Conservation (phyloP, 2,329 filamentous ascomycete genomes). For the Fusarium devonianum region DNA sequence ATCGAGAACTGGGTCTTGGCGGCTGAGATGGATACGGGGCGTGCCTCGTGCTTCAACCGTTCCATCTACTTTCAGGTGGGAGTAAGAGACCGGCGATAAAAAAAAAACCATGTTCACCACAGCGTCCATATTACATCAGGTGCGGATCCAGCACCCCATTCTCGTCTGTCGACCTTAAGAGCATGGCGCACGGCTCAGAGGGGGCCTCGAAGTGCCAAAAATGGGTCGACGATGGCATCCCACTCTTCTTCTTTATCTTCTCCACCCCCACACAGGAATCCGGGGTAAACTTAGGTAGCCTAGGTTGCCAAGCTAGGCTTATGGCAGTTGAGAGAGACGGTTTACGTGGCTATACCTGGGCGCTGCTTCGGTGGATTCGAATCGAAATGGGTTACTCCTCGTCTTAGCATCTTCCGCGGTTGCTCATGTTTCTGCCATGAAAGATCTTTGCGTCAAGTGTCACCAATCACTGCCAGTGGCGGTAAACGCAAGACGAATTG, state of each 20-base stretch:
- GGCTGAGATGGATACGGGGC: not conserved
- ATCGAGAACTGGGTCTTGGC: not conserved
- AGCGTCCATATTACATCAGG: constrained; percentile 9
- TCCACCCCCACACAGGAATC: constrained; percentile 39
- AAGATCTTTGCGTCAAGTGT: too few relatives aligned
- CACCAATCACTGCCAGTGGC: constrained; percentile 18
- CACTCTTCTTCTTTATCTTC: constrained; percentile 34
- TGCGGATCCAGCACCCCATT: constrained; percentile 23
- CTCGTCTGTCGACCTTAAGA: constrained; percentile 19
- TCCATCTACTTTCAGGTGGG: constrained; percentile 4
- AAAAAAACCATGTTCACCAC: constrained; percentile 9
- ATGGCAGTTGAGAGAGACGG: constrained; percentile 11
- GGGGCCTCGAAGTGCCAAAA: constrained; percentile 23
- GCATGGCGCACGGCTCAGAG: constrained; percentile 26
- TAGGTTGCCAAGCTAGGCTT: constrained; percentile 17
- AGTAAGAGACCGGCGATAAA: constrained; percentile 16
- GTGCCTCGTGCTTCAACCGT: constrained; percentile 1
- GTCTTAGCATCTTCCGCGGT: constrained; percentile 13
- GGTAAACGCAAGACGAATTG: constrained; percentile 6
- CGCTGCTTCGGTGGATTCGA: constrained; percentile 11
- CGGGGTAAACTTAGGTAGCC: constrained; percentile 26
- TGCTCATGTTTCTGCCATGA: too few relatives aligned
- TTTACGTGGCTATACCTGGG: too few relatives aligned
- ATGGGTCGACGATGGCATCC: constrained; percentile 31
- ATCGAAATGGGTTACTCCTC: constrained; percentile 4